A percentile compares a stretch with the other conserved stretches of the same genome.
phyloP scores from a whole-genome alignment of 192 early-diverging fungal genomes.

The Piromyces sp. region DNA sequence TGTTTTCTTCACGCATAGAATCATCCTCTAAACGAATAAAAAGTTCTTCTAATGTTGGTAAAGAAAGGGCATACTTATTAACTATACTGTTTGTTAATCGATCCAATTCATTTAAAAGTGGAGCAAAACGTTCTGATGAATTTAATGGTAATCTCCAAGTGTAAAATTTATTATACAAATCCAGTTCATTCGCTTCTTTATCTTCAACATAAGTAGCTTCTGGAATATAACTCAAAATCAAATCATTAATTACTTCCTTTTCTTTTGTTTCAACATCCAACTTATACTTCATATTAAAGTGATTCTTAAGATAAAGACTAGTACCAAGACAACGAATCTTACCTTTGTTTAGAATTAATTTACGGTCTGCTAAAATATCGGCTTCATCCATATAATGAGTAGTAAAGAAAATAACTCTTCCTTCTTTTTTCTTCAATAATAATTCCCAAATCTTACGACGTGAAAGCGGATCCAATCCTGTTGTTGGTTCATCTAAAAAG shows the following conservation, averaged over 20 bases:
- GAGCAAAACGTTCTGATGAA: not conserved
- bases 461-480: slow-evolving; percentile 34
- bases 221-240: not conserved
- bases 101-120: not conserved
- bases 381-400: slow-evolving; percentile 51
- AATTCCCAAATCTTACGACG: slow-evolving; percentile 33
- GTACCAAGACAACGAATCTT: too few relatives aligned
- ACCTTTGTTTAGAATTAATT: too few relatives aligned
- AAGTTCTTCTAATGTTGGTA: not conserved
- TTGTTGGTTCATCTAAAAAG: slow-evolving; percentile 34
- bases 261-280: not conserved
- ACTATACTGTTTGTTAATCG: not conserved
- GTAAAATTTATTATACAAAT: not conserved
- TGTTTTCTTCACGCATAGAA: not conserved
- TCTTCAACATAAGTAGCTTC: not conserved
- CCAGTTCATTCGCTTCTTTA: not conserved
- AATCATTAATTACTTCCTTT: not conserved
- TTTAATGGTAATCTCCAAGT: not conserved
- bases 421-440: slow-evolving; percentile 22
- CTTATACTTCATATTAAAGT: not conserved
- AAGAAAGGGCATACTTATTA: not conserved
- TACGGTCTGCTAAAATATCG: slow-evolving; percentile 19
- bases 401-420: slow-evolving; percentile 34
- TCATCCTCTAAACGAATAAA: not conserved
- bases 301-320: not conserved